Conservation (phyloP, 2,329 filamentous ascomycete species). For the Emericellopsis atlantica region DNA sequence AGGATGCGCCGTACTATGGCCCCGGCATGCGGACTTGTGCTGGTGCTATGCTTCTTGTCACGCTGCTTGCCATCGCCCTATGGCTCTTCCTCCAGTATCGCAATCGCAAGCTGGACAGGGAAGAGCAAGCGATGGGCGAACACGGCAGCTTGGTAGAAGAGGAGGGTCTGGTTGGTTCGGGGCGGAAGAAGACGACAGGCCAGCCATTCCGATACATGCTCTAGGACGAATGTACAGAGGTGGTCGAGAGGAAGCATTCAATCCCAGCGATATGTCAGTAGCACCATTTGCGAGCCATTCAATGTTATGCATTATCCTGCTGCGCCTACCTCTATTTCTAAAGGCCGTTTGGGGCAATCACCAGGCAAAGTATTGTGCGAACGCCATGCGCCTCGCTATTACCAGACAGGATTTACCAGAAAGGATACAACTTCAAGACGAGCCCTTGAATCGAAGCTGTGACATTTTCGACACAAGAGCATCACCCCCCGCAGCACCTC, state of each 20-base stretch:
- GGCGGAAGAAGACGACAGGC: constrained; percentile 8
- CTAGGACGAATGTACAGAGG: background rate
- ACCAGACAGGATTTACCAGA: too few relatives aligned
- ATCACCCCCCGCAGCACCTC: background rate
- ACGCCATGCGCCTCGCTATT: too few relatives aligned
- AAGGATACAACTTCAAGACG: too few relatives aligned
- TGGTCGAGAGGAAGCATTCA: too few relatives aligned
- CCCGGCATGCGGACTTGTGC: constrained; percentile 51
- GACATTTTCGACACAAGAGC: too few relatives aligned
- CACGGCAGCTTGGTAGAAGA: constrained; percentile 19
- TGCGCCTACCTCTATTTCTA: too few relatives aligned
- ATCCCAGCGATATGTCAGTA: too few relatives aligned
- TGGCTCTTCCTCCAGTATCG: constrained; percentile 36
- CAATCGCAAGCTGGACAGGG: constrained; percentile 33
- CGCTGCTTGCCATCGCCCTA: constrained; percentile 38
- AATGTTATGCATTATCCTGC: too few relatives aligned
- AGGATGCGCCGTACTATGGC: constrained; percentile 48
- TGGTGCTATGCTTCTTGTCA: constrained; percentile 48
- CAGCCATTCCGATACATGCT: constrained; percentile 31
- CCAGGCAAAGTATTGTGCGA: too few relatives aligned
- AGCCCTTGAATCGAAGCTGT: too few relatives aligned
- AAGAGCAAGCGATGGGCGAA: constrained; percentile 12
- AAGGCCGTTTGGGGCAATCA: too few relatives aligned
- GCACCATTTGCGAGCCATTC: too few relatives aligned
- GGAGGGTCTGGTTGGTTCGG: constrained; percentile 23